Evolutionary conservation across 352 stramenopile species (phyloP).

Genomic region (Phytophthora pistaciae): DNA sequence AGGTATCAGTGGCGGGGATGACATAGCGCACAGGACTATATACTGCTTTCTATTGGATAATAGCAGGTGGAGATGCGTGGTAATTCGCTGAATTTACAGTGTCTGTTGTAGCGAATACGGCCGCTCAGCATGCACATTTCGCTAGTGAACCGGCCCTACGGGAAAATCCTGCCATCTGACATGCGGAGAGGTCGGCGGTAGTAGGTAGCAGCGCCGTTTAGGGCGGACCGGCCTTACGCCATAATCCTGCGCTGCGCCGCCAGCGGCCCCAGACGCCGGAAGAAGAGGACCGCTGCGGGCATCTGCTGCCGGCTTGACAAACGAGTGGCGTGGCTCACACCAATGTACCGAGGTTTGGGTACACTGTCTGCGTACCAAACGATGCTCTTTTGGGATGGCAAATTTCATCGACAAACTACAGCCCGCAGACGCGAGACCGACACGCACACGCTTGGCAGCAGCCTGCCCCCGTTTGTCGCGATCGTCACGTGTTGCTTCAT

Average conservation of each 20-base stretch:
- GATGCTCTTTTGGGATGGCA: not conserved
- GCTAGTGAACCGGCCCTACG: slow-evolving; percentile 1
- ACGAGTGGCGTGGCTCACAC: slow-evolving; percentile 2
- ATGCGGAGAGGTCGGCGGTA: not conserved
- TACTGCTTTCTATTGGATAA: not conserved
- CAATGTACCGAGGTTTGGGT: slow-evolving; percentile 1
- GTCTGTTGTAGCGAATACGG: slow-evolving; percentile 9
- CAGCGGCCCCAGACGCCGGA: not conserved
- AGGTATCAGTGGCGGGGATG: slow-evolving; percentile 7
- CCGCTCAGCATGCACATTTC: not conserved
- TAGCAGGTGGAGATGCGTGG: not conserved
- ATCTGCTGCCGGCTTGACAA: slow-evolving; percentile 5
- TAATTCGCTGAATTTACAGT: not conserved
- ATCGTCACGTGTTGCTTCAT: no score
- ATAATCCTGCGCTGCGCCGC: slow-evolving; percentile 1
- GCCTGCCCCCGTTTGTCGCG: no score
- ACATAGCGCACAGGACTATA: slow-evolving; percentile 6
- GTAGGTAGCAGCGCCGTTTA: not conserved
- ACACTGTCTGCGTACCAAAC: not conserved
- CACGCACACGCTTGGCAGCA: no score
- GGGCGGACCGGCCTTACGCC: not conserved
- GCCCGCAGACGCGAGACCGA: not conserved
- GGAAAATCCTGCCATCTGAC: slow-evolving; percentile 2
- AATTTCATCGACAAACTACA: not conserved
- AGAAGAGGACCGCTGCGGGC: slow-evolving; percentile 1